Percentiles rank a stretch among this genome's conserved stretches.
phyloP scores from a whole-genome alignment of 2,329 filamentous ascomycete genomes.

The Ceratocystis ficicola region DNA sequence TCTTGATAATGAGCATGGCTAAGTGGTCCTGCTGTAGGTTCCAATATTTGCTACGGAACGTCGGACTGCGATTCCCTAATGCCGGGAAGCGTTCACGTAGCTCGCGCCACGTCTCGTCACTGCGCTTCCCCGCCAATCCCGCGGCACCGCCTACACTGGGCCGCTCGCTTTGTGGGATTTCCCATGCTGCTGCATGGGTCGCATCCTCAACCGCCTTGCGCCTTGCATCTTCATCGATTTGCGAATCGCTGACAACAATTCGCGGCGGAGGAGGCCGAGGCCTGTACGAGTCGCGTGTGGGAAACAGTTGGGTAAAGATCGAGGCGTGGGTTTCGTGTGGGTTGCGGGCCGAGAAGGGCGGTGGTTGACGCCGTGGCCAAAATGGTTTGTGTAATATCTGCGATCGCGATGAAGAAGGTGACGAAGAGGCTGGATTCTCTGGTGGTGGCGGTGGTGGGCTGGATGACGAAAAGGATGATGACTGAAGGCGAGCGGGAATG shows the following conservation, averaged over 20 bases:
- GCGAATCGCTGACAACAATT: conserved; percentile 6
- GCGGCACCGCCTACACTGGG: neutral
- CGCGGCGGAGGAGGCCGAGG: conserved; percentile 15
- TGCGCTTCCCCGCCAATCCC: neutral
- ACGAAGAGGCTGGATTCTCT: neutral
- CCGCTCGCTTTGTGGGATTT: neutral
- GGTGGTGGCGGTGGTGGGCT: neutral
- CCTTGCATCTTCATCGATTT: neutral
- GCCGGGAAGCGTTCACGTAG: conserved; percentile 11
- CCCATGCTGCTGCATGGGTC: neutral
- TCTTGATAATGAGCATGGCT: conserved; percentile 44
- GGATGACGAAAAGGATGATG: neutral
- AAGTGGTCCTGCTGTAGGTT: conserved; percentile 19
- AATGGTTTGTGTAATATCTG: neutral
- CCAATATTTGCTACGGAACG: conserved; percentile 18
- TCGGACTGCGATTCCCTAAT: conserved; percentile 3
- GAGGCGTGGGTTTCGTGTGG: conserved; percentile 18
- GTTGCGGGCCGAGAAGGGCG: conserved; percentile 9
- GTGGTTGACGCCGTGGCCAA: neutral
- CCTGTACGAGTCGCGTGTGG: conserved; percentile 18
- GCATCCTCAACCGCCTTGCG: conserved; percentile 1
- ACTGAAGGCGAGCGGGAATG: neutral
- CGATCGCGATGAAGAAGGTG: neutral
- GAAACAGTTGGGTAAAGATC: conserved; percentile 22
- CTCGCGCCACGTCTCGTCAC: conserved; percentile 14